Evolutionary conservation across 2,329 filamentous ascomycete species (phyloP), one percentile per base, ranked within the genome.

Genomic region (Cladosporium colombiae): DNA sequence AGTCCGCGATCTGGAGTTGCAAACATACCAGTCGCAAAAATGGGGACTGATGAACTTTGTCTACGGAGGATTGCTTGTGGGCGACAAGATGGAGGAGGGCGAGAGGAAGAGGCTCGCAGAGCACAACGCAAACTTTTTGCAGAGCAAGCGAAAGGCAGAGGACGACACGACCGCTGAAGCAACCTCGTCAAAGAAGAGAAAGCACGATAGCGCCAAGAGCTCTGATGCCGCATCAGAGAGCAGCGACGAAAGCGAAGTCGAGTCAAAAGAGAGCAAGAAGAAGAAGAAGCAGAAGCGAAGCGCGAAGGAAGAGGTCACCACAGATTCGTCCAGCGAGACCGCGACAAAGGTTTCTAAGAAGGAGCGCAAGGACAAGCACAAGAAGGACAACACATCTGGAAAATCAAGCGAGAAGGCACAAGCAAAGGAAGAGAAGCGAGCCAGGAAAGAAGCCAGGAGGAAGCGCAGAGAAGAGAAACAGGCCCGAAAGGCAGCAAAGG

Each of bases 11-110:
- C 14, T 65, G 56, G 53, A 65, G 21, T 85, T 91, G 73, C 88
- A 87, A 68, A 81, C 88, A 55, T 96, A 93, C 75, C 85, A 91
- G 64, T 88, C 90, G 71, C 84, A 86, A 73, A 91, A 89, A 78
- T 93, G 89, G 80, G 93, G 93, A 0, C 83, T 86, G 11, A 91
- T 97, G 83, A 87, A 89, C 58, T 99, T 99, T 78, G 89, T 99
- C 27, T 88, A 84, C 66, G 95, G 92, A n/a, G 95, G 94, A 0
- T 85, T 93, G 65, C 74, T 90, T 68, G 83, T 86, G 5, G 86
- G 86, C 14, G 86, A 88, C 67, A 84, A 85, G 74, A 81, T 84
- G 65, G 79, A 84, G 70, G 75, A 73, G 65, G 55, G 33, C 23
- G 60, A 62, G 65, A 33, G 59, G 14, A 52, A 61, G 44, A 44